phyloP scores from a whole-genome alignment of 768 basidiomycete species.

The Mycena pura region DNA sequence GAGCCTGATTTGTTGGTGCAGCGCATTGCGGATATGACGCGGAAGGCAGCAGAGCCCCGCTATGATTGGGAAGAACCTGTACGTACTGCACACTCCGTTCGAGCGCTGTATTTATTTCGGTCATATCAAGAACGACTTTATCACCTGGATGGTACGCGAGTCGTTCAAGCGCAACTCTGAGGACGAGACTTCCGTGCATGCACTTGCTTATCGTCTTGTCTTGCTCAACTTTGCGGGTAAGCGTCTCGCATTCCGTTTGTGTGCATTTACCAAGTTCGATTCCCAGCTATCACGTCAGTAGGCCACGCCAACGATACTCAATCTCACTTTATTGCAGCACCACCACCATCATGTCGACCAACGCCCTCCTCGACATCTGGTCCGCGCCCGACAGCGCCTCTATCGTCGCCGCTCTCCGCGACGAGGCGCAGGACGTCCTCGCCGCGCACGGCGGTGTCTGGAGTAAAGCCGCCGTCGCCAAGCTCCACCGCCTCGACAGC shows the following conservation, averaged over 20 bases:
- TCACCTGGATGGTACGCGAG: constrained; percentile 29
- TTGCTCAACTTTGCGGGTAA: constrained; percentile 24
- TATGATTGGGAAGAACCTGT: constrained; percentile 23
- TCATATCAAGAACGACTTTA: constrained; percentile 27
- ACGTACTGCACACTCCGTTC: not conserved
- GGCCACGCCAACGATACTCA: not conserved
- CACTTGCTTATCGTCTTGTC: constrained; percentile 21
- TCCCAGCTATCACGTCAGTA: constrained; percentile 2
- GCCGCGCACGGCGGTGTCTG: constrained; percentile 17
- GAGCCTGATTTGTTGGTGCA: no score
- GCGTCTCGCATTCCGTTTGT: not conserved
- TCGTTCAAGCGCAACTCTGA: constrained; percentile 23
- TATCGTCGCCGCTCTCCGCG: constrained; percentile 11
- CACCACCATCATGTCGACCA: constrained; percentile 16
- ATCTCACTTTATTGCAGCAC: constrained; percentile 1
- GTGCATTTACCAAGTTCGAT: not conserved
- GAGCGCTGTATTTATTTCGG: no score
- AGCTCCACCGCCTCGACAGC: constrained; percentile 23
- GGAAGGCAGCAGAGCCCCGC: constrained; percentile 13
- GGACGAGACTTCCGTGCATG: constrained; percentile 18
- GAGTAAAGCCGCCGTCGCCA: constrained; percentile 20
- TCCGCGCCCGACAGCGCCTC: not conserved
- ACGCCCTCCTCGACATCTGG: constrained; percentile 22
- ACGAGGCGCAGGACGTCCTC: constrained; percentile 17
- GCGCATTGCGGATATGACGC: constrained; percentile 17